Conservation (phyloP, 306 rosid genomes). For the Cajanus cajan region DNA sequence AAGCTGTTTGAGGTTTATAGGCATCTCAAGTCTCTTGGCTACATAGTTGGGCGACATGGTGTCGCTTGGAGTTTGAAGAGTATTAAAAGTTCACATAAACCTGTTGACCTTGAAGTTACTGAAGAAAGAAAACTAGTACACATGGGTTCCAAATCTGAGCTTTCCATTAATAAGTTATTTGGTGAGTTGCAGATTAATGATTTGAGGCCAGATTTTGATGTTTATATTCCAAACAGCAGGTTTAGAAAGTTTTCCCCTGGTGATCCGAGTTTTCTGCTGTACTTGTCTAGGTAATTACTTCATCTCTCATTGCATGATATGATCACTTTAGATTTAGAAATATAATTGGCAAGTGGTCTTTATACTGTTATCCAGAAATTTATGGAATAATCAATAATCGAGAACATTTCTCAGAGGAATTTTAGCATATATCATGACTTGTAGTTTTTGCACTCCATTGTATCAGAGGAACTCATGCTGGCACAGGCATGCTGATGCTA, state of each 20-base stretch:
- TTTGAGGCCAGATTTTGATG: constrained; percentile 57
- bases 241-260: constrained; percentile 74
- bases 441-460: not conserved
- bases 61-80: constrained; percentile 69
- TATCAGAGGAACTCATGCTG: not conserved
- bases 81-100: constrained; percentile 26
- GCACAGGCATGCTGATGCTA: not conserved
- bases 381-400: not conserved
- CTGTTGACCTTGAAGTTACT: constrained; percentile 30
- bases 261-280: constrained; percentile 57
- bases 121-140: constrained; percentile 30
- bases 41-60: constrained; percentile 57
- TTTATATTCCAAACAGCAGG: constrained; percentile 70
- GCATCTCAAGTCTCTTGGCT: constrained; percentile 83
- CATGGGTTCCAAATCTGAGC: constrained; percentile 25
- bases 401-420: not conserved
- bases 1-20: constrained; percentile 78
- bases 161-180: constrained; percentile 43
- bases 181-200: constrained; percentile 49
- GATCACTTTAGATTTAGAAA: not conserved
- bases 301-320: not conserved
- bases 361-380: not conserved
- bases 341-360: constrained; percentile 4
- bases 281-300: constrained; percentile 64
- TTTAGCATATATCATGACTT: constrained; percentile 2